Evolutionary conservation across 768 basidiomycete genomes (phyloP).

Genomic region (Boletus pseudopeckii): DNA sequence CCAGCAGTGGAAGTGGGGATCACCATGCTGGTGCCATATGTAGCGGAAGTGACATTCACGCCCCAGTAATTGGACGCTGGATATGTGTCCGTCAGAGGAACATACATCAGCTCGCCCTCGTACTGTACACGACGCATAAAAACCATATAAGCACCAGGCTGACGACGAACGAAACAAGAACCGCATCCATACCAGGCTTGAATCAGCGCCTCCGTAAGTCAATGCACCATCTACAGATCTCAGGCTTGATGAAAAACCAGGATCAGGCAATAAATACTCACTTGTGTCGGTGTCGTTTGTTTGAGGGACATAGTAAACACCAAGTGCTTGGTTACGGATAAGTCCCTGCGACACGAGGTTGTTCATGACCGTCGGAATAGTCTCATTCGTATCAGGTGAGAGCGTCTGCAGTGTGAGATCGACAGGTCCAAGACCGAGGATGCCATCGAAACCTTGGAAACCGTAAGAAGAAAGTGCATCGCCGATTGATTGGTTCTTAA

Average conservation of each 20-base stretch:
- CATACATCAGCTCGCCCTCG: conserved; percentile 20
- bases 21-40: conserved; percentile 10
- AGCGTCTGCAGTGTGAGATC: conserved; percentile 20
- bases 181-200: conserved; percentile 10
- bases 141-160: background rate
- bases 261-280: background rate
- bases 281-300: conserved; percentile 14
- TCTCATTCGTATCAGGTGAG: background rate
- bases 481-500: conserved; percentile 31
- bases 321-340: conserved; percentile 14
- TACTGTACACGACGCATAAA: conserved; percentile 8
- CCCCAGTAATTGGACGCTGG: conserved; percentile 30
- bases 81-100: conserved; percentile 24
- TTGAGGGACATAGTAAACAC: conserved; percentile 23
- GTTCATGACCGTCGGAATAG: conserved; percentile 23
- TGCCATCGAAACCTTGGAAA: conserved; percentile 26
- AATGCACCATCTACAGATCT: conserved; percentile 22
- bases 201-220: conserved; percentile 27
- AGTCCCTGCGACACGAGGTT: conserved; percentile 23
- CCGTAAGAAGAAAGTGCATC: conserved; percentile 9
- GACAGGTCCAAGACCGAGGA: conserved; percentile 26
- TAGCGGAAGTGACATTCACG: conserved; percentile 21
- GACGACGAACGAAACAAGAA: background rate
- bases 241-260: background rate
- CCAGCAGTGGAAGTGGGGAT: conserved; percentile 23